These are phyloP conservation scores for Trichoderma asperelloides DNA, from an alignment of 495 filamentous ascomycete species.

Conservation along the genomic window DNA sequence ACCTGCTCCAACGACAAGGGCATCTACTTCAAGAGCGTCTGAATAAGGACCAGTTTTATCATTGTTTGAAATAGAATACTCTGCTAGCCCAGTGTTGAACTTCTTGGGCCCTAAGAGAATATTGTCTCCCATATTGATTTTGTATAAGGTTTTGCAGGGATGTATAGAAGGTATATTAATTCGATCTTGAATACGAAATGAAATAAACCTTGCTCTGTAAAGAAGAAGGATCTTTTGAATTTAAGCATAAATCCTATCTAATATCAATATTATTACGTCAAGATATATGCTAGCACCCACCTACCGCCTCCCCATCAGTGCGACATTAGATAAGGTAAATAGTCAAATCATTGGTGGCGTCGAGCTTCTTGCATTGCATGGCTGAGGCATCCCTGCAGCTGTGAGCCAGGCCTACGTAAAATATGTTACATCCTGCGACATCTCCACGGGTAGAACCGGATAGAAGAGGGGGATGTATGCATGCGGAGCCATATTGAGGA, in stretches of 20 bases:
- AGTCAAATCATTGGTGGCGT: background rate
- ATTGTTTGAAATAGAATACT: conserved; percentile 23
- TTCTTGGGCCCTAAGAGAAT: conserved; percentile 7
- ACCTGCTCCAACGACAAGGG: conserved; percentile 44
- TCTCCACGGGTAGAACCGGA: background rate
- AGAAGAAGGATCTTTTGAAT: background rate
- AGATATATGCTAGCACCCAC: background rate
- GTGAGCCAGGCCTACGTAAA: background rate
- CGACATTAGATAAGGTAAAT: background rate
- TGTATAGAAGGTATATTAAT: background rate
- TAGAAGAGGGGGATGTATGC: background rate
- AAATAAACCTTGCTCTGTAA: background rate
- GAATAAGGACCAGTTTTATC: conserved; percentile 29
- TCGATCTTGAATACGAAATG: background rate
- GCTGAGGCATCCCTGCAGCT: background rate
- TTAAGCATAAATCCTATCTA: background rate
- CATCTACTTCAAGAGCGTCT: conserved; percentile 35
- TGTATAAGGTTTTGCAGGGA: background rate
- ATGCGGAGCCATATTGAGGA: background rate
- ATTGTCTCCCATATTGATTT: conserved; percentile 2
- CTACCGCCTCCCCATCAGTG: background rate
- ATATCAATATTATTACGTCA: background rate
- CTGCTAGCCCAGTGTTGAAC: conserved; percentile 21
- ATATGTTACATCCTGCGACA: background rate
- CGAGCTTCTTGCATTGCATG: background rate